Conservation (phyloP, 108 stramenopile species). For the Discostella stelligeroides region DNA sequence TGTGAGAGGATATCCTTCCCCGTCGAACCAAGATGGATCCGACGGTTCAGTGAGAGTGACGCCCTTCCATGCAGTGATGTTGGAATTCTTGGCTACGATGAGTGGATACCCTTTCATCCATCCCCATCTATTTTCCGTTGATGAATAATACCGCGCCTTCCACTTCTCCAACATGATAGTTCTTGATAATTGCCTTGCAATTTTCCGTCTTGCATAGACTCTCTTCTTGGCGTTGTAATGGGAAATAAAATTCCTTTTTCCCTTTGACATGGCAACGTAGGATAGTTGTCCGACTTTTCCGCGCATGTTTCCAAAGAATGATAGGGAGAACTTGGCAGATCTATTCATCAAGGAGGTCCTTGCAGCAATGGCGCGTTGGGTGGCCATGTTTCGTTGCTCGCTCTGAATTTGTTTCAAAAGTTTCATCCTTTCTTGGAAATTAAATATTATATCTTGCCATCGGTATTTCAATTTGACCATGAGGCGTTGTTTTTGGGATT, state of each 20-base stretch:
- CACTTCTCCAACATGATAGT: slow-evolving; percentile 2
- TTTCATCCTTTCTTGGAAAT: slow-evolving; percentile 13
- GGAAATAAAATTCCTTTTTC: slow-evolving; percentile 32
- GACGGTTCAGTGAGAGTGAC: slow-evolving; percentile 66
- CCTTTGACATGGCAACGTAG: slow-evolving; percentile 14
- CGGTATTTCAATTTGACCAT: slow-evolving; percentile 40
- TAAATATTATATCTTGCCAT: slow-evolving; percentile 37
- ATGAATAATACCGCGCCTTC: background rate
- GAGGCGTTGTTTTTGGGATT: slow-evolving; percentile 25
- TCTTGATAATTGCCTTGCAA: slow-evolving; percentile 18
- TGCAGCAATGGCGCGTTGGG: slow-evolving; percentile 9
- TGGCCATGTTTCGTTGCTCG: slow-evolving; percentile 14
- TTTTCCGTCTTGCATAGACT: slow-evolving; percentile 25
- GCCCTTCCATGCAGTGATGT: slow-evolving; percentile 31
- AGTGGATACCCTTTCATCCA: slow-evolving; percentile 1
- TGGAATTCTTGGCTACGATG: slow-evolving; percentile 2
- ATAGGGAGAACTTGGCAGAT: slow-evolving; percentile 21
- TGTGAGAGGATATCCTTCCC: slow-evolving; percentile 71
- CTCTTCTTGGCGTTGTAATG: slow-evolving; percentile 49
- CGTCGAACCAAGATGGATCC: slow-evolving; percentile 71
- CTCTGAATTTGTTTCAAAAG: slow-evolving; percentile 5
- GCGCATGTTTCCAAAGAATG: slow-evolving; percentile 22
- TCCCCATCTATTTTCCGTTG: slow-evolving; percentile 4
- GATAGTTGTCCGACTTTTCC: slow-evolving; percentile 13
- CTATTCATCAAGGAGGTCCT: background rate